phyloP scores from a whole-genome alignment of 2,329 filamentous ascomycete genomes.

The Septoria linicola region DNA sequence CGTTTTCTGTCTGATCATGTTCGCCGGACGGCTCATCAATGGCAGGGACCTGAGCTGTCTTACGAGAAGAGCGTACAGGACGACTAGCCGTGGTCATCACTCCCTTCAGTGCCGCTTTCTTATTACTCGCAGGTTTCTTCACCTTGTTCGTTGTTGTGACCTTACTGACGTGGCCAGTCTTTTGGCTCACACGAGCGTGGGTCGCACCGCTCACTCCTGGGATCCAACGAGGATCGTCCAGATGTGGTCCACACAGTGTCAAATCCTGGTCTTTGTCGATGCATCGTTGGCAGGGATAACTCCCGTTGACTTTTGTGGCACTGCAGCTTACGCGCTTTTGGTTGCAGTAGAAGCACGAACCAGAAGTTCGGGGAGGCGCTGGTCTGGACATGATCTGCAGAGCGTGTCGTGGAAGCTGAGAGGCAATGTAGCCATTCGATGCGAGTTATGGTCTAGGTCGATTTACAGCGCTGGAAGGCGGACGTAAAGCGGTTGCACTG shows the following conservation, averaged over 20 bases:
- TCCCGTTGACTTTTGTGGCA: neutral
- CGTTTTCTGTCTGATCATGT: no score
- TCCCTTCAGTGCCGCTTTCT: neutral
- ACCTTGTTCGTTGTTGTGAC: neutral
- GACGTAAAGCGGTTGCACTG: no score
- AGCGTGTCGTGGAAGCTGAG: no score
- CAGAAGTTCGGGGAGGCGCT: neutral
- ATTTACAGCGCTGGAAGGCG: no score
- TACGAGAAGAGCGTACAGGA: neutral
- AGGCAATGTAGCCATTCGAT: no score
- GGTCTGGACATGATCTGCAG: neutral
- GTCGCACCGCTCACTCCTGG: constrained; percentile 1
- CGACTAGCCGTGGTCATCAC: neutral
- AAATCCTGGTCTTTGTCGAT: neutral
- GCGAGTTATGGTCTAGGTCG: no score
- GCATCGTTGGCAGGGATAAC: neutral
- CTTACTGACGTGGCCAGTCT: neutral
- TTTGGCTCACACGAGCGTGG: neutral
- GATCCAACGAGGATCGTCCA: neutral
- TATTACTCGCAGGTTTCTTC: neutral
- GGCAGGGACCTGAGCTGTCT: neutral
- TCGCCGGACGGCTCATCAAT: no score
- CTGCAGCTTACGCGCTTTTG: neutral
- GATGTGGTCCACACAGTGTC: neutral
- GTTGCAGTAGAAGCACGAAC: neutral